Conservation (phyloP, 2,329 filamentous ascomycete species). For the Aureobasidium sp. region DNA sequence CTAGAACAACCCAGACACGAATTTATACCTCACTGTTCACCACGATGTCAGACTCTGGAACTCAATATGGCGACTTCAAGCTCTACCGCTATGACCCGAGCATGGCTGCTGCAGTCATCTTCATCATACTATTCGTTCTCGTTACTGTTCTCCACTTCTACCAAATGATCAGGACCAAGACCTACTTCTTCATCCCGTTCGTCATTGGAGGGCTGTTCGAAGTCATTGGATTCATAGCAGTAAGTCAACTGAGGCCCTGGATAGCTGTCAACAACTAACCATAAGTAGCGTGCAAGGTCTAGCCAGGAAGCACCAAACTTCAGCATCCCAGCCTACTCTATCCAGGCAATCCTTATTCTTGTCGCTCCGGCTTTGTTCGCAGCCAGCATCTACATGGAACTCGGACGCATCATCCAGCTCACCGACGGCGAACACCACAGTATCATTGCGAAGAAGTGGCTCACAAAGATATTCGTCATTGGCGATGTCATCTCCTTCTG, state of each 20-base stretch:
- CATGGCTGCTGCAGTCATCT: conserved; percentile 26
- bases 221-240: conserved; percentile 46
- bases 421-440: conserved; percentile 37
- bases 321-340: conserved; percentile 36
- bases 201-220: conserved; percentile 49
- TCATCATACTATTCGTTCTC: conserved; percentile 26
- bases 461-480: conserved; percentile 43
- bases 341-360: conserved; percentile 41
- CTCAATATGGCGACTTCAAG: conserved; percentile 17
- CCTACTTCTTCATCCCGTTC: conserved; percentile 48
- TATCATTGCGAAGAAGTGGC: conserved; percentile 37
- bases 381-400: conserved; percentile 45
- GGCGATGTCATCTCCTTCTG: conserved; percentile 44
- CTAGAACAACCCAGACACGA: too few relatives aligned
- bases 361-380: conserved; percentile 46
- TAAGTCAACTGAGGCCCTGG: too few relatives aligned
- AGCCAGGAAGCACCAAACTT: conserved; percentile 37
- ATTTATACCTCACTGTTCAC: too few relatives aligned
- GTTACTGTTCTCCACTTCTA: conserved; percentile 32
- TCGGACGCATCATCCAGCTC: conserved; percentile 40
- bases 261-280: conserved; percentile 15
- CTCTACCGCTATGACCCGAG: conserved; percentile 25
- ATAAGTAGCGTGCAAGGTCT: conserved; percentile 42
- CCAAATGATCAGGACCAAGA: conserved; percentile 35
- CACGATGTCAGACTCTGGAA: neutral